Evolutionary conservation across 768 basidiomycete species (phyloP).

Genomic region (Boletus edulis): DNA sequence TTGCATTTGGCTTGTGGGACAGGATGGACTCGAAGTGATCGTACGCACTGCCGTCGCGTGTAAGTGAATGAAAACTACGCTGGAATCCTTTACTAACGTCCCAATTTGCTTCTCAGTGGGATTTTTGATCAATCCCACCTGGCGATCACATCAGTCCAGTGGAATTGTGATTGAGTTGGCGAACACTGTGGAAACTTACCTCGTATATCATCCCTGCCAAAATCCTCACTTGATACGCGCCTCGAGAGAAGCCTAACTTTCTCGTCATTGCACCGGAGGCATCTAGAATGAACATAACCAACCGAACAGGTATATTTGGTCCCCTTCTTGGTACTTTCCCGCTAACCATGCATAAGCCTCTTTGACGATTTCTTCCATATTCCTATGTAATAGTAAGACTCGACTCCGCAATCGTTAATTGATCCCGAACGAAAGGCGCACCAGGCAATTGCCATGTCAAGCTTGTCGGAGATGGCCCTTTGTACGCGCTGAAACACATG

Average conservation of each 20-base stretch:
- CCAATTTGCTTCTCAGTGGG: slow-evolving; percentile 33
- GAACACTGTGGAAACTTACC: not conserved
- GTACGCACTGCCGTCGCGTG: not conserved
- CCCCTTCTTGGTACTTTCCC: slow-evolving; percentile 6
- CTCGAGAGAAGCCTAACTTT: slow-evolving; percentile 1
- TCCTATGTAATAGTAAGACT: not conserved
- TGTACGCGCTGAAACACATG: slow-evolving; percentile 1
- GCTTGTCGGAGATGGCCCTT: slow-evolving; percentile 3
- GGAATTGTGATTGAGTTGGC: not conserved
- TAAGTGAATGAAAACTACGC: not conserved
- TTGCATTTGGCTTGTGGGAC: slow-evolving; percentile 18
- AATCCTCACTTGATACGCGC: slow-evolving; percentile 9
- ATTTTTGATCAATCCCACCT: slow-evolving; percentile 34
- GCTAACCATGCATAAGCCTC: slow-evolving; percentile 5
- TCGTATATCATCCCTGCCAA: slow-evolving; percentile 6
- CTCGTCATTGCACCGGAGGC: not conserved
- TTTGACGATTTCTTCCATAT: slow-evolving; percentile 5
- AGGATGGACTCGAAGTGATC: slow-evolving; percentile 7
- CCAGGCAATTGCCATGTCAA: slow-evolving; percentile 9
- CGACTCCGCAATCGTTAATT: not conserved
- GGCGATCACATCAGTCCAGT: not conserved
- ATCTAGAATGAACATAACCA: not conserved
- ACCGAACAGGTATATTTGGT: slow-evolving; percentile 9
- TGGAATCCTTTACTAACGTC: slow-evolving; percentile 12
- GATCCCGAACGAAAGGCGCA: not conserved